These are phyloP conservation scores for Malassezia obtusa DNA, from an alignment of 1,284 basidiomycete genomes.

Conservation along the genomic window DNA sequence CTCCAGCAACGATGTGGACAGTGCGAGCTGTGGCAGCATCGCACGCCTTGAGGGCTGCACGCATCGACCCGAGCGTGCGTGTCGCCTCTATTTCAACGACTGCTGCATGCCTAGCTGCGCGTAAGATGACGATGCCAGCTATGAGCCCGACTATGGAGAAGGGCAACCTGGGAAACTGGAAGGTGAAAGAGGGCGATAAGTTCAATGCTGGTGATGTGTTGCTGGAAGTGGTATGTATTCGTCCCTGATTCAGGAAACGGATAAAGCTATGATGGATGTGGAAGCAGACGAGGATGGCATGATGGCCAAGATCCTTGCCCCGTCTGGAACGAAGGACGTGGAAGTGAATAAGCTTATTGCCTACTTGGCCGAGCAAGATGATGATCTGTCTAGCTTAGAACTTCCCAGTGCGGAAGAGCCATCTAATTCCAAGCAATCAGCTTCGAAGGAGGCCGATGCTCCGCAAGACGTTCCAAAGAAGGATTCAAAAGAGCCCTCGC, in stretches of 20 bases:
- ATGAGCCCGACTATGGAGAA: constrained; percentile 47
- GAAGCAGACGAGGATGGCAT: constrained; percentile 51
- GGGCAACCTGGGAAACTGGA: constrained; percentile 43
- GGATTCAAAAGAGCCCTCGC: neutral
- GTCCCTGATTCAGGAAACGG: constrained; percentile 26
- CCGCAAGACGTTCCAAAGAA: neutral
- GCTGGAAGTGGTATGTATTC: constrained; percentile 28
- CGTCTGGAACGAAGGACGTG: constrained; percentile 45
- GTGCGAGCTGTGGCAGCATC: neutral
- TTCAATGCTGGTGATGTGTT: constrained; percentile 48
- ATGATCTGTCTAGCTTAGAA: constrained; percentile 48
- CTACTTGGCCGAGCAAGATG: constrained; percentile 50
- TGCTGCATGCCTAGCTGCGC: neutral
- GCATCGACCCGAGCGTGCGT: neutral
- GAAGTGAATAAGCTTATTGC: constrained; percentile 49
- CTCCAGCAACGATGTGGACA: neutral
- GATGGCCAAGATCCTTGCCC: constrained; percentile 48
- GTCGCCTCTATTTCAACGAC: neutral
- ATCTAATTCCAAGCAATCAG: neutral
- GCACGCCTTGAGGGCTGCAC: neutral
- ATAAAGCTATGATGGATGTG: constrained; percentile 50
- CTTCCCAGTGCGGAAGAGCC: neutral
- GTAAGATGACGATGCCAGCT: constrained; percentile 36
- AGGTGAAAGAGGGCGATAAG: constrained; percentile 49
- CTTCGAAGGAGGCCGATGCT: neutral